Evolutionary conservation across 352 stramenopile genomes (phyloP).

Genomic region (Phytophthora europaea): DNA sequence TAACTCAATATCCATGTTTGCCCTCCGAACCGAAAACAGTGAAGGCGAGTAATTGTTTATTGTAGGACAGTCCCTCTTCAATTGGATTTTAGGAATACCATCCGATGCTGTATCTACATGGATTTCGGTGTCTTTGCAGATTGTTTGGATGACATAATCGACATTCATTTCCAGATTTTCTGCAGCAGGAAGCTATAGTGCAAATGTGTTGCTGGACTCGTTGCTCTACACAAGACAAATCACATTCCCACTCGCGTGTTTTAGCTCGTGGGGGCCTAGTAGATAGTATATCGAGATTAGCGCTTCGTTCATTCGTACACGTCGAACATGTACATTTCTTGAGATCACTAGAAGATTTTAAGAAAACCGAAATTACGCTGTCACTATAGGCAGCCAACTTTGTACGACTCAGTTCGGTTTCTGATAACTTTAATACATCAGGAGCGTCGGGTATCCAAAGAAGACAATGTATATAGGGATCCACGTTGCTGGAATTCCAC

Average conservation of each 20-base stretch:
- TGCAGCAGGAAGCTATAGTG: conserved; percentile 3
- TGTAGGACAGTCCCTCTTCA: neutral
- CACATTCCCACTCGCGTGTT: conserved; percentile 1
- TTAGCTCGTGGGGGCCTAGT: neutral
- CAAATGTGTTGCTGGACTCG: conserved; percentile 12
- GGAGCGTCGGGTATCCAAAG: conserved; percentile 31
- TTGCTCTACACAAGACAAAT: neutral
- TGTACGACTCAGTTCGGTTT: conserved; percentile 4
- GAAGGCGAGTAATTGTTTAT: conserved; percentile 24
- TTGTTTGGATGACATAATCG: conserved; percentile 25
- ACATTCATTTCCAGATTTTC: conserved; percentile 6
- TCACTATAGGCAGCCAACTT: neutral
- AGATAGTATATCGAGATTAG: conserved; percentile 9
- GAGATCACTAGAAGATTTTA: neutral
- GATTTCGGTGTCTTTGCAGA: neutral
- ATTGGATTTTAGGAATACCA: conserved; percentile 2
- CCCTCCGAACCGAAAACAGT: conserved; percentile 15
- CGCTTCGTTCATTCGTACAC: neutral
- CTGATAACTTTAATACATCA: conserved; percentile 15
- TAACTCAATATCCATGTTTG: conserved; percentile 39
- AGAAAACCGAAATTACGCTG: conserved; percentile 2
- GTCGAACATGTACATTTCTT: neutral
- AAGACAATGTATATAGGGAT: conserved; percentile 34
- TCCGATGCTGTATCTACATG: neutral
- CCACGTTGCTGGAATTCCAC: conserved; percentile 31